These are phyloP conservation scores for Silene coronaria DNA, from an alignment of 179 eudicot species.

Conservation along the genomic window DNA sequence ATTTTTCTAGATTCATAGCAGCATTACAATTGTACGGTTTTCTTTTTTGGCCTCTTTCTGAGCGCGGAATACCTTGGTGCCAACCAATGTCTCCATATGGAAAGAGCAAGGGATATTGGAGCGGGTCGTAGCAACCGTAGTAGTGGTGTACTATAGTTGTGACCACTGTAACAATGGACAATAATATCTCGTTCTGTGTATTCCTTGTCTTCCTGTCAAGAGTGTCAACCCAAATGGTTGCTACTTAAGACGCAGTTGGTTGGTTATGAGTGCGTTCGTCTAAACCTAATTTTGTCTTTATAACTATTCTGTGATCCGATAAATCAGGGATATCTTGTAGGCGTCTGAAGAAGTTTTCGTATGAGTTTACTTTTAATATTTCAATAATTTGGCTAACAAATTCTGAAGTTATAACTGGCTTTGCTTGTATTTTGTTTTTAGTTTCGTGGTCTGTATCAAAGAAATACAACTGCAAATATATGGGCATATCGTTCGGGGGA, in stretches of 20 bases:
- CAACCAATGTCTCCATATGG: constrained; percentile 10
- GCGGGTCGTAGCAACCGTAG: neutral
- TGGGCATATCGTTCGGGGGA: neutral
- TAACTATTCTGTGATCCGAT: neutral
- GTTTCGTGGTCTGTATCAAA: constrained; percentile 18
- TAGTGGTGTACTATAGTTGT: neutral
- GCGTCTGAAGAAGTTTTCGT: neutral
- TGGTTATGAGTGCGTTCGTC: neutral
- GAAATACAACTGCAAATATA: neutral
- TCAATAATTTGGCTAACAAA: neutral
- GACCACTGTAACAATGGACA: neutral
- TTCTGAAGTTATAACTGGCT: neutral
- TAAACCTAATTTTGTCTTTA: neutral
- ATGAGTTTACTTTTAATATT: neutral
- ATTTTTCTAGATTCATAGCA: too few species aligned
- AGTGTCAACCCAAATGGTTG: neutral
- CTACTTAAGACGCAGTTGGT: neutral
- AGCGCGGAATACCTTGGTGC: neutral
- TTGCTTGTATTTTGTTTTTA: neutral
- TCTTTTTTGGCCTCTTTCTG: too few species aligned
- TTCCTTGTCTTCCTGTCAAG: too few species aligned
- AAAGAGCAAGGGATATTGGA: neutral
- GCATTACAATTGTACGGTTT: too few species aligned
- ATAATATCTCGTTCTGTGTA: neutral
- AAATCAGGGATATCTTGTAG: neutral